phyloP scores from a whole-genome alignment of 352 stramenopile species.

The Globisporangium spiculum region DNA sequence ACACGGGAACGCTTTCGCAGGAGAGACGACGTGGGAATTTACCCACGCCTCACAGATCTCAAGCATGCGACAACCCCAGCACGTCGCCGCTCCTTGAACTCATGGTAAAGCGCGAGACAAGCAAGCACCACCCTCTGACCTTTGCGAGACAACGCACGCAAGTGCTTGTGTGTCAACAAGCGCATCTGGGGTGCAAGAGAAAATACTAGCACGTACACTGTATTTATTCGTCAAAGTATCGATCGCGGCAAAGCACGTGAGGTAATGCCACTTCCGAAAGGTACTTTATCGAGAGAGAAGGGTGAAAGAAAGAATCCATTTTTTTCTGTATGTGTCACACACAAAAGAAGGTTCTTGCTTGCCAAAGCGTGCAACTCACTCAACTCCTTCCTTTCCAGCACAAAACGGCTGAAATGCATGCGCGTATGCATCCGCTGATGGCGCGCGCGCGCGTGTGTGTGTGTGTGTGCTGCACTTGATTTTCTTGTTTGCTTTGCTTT shows the following conservation, averaged over 20 bases:
- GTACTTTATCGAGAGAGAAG: not conserved
- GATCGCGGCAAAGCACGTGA: not conserved
- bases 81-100: not conserved
- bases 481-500: too few relatives aligned
- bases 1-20: not conserved
- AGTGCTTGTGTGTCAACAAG: not conserved
- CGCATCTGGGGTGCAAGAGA: not conserved
- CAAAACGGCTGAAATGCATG: too few relatives aligned
- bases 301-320: constrained; percentile 3
- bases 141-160: constrained; percentile 1
- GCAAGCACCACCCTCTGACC: not conserved
- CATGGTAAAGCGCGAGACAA: constrained; percentile 1
- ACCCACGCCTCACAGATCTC: not conserved
- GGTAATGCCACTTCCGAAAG: not conserved
- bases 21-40: constrained; percentile 1
- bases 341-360: not conserved
- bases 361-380: not conserved
- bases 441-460: too few relatives aligned
- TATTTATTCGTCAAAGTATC: not conserved
- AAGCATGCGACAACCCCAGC: not conserved
- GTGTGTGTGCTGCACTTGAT: too few relatives aligned
- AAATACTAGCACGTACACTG: not conserved
- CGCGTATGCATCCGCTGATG: too few relatives aligned
- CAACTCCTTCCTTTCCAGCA: not conserved
- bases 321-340: not conserved